A percentile compares a stretch with the other conserved stretches of the same genome.
Evolutionary conservation across 129 eudicot genomes (phyloP).

Genomic region (Gnaphalium uliginosum): DNA sequence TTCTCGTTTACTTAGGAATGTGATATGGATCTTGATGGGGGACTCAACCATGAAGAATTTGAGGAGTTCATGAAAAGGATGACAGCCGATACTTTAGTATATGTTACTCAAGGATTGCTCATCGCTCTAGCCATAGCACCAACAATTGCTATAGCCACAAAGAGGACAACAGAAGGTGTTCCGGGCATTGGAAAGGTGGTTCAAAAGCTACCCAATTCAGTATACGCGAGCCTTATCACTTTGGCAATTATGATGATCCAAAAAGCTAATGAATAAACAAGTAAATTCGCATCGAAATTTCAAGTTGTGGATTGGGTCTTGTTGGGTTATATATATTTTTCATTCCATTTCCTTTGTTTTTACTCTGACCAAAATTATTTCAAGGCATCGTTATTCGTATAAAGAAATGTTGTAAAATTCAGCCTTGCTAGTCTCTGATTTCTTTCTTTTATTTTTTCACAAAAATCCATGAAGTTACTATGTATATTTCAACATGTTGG

Average conservation of each 20-base stretch:
- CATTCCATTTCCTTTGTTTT: too few relatives aligned
- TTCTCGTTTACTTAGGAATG: conserved; percentile 48
- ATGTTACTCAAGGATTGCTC: conserved; percentile 81
- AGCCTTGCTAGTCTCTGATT: too few relatives aligned
- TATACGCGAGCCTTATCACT: conserved; percentile 85
- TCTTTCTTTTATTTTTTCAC: too few relatives aligned
- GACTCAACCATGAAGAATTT: conserved; percentile 76
- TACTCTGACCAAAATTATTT: too few relatives aligned
- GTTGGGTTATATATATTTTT: too few relatives aligned
- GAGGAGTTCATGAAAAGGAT: conserved; percentile 53
- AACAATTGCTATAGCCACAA: conserved; percentile 74
- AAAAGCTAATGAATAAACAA: conserved; percentile 35
- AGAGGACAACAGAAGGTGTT: conserved; percentile 79
- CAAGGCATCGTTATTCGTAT: too few relatives aligned
- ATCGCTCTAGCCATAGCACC: conserved; percentile 85
- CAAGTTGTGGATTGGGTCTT: conserved; percentile 14
- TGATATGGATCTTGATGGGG: conserved; percentile 78
- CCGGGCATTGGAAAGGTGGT: conserved; percentile 78
- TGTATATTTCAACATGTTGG: too few relatives aligned
- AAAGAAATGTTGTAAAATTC: too few relatives aligned
- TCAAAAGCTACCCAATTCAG: conserved; percentile 77
- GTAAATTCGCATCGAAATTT: background rate
- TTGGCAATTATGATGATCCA: conserved; percentile 67
- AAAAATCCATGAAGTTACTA: too few relatives aligned
- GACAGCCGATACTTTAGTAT: conserved; percentile 63